Evolutionary conservation across 1,284 basidiomycete genomes (phyloP).

Genomic region (Microbotryum violaceum): DNA sequence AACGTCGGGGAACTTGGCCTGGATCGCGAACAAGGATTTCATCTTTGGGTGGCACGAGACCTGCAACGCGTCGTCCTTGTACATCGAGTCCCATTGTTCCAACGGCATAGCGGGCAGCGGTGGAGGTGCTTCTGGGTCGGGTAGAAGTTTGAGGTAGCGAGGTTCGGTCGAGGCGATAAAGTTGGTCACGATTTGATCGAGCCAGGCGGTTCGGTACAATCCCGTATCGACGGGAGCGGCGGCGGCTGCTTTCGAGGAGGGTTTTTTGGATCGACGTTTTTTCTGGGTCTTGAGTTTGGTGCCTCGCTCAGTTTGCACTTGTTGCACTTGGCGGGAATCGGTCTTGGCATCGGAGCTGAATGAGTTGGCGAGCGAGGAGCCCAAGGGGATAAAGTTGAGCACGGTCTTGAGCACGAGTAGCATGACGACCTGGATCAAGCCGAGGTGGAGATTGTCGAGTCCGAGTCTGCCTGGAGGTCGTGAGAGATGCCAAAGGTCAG

Average conservation of each 20-base stretch:
- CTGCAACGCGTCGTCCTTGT: constrained; percentile 4
- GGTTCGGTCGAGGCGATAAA: constrained; percentile 24
- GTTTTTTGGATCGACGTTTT: background rate
- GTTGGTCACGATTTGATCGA: constrained; percentile 24
- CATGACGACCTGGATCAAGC: constrained; percentile 25
- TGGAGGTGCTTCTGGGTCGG: background rate
- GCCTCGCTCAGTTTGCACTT: too few species aligned
- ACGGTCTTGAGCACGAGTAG: constrained; percentile 18
- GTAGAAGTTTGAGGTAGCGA: constrained; percentile 10
- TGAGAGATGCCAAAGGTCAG: too few species aligned
- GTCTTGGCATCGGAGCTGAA: too few species aligned
- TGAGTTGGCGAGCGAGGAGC: background rate
- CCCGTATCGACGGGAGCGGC: background rate
- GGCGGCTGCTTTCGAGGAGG: background rate
- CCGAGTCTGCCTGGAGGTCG: constrained; percentile 14
- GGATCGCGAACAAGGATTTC: constrained; percentile 25
- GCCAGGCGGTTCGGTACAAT: constrained; percentile 9
- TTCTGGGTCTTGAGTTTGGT: background rate
- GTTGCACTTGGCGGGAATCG: too few species aligned
- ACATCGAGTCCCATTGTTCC: constrained; percentile 10
- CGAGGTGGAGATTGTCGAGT: constrained; percentile 27
- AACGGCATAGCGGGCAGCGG: constrained; percentile 7
- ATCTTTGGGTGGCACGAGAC: constrained; percentile 22
- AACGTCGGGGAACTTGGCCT: constrained; percentile 26
- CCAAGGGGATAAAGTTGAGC: constrained; percentile 9